A percentile compares a stretch with the other conserved stretches of the same genome.
phyloP scores from a whole-genome alignment of 371 early-diverging fungal species.

The Thermomucor indicae-seudaticae region DNA sequence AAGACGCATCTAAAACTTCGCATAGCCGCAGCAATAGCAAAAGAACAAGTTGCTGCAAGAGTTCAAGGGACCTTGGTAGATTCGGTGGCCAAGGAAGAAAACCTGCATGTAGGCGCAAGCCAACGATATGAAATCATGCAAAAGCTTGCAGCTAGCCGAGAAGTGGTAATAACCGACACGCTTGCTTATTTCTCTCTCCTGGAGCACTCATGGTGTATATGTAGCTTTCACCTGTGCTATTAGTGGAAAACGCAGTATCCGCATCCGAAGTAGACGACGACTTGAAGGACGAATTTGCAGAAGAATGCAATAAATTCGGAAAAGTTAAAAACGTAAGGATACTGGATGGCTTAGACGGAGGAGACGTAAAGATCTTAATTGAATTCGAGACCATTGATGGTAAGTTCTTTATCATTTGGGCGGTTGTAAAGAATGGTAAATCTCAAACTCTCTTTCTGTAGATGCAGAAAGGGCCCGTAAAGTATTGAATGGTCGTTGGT shows the following conservation, averaged over 20 bases:
- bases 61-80: conserved; percentile 28
- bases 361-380: conserved; percentile 58
- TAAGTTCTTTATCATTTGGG: conserved; percentile 30
- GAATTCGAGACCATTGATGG: conserved; percentile 47
- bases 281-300: conserved; percentile 61
- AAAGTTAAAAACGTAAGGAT: conserved; percentile 52
- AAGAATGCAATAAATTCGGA: conserved; percentile 71
- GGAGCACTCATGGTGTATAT: no score
- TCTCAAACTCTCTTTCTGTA: no score
- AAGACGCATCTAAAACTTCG: no score
- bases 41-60: conserved; percentile 10
- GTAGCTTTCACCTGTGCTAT: conserved; percentile 44
- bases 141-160: conserved; percentile 54
- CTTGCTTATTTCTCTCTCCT: no score
- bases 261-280: conserved; percentile 65
- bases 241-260: conserved; percentile 54
- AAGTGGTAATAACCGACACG: no score
- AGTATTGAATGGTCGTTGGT: conserved; percentile 68
- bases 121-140: conserved; percentile 72
- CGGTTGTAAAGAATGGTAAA: no score
- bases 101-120: conserved; percentile 56
- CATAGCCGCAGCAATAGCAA: not conserved
- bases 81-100: conserved; percentile 60
- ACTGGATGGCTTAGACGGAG: conserved; percentile 19
- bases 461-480: conserved; percentile 50